Conservation (phyloP, 2,329 filamentous ascomycete genomes). For the Parafenestella ontariensis region DNA sequence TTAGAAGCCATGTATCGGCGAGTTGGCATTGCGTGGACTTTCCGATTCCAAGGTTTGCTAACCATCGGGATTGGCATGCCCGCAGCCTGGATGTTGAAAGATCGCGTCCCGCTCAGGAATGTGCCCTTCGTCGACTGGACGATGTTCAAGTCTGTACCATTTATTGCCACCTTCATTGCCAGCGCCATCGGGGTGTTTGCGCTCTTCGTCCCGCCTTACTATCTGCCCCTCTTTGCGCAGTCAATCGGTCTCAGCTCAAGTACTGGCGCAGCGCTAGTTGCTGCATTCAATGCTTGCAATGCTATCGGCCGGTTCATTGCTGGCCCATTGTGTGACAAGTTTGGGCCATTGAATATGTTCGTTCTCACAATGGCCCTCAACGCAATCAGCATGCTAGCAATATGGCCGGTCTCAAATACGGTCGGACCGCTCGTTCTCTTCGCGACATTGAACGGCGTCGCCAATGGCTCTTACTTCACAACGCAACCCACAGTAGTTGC, state of each 20-base stretch:
- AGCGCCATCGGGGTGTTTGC: conserved; percentile 36
- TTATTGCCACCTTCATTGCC: conserved; percentile 31
- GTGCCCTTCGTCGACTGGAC: conserved; percentile 31
- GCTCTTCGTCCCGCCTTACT: conserved; percentile 41
- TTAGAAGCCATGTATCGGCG: conserved; percentile 31
- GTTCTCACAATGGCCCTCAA: conserved; percentile 36
- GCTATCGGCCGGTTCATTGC: conserved; percentile 37
- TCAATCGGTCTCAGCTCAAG: conserved; percentile 32
- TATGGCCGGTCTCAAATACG: conserved; percentile 38
- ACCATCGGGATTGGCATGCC: conserved; percentile 34
- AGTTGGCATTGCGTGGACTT: conserved; percentile 42
- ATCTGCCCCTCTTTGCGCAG: conserved; percentile 37
- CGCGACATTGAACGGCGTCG: conserved; percentile 37
- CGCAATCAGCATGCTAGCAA: conserved; percentile 37
- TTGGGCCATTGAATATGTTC: conserved; percentile 44
- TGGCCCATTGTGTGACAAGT: conserved; percentile 36
- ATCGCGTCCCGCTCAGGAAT: conserved; percentile 29
- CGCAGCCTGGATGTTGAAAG: conserved; percentile 33
- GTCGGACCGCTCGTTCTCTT: conserved; percentile 36
- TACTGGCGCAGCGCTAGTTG: conserved; percentile 37
- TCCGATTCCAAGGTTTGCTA: conserved; percentile 36
- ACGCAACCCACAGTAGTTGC: conserved; percentile 39
- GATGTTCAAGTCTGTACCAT: conserved; percentile 34
- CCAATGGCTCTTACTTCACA: conserved; percentile 40
- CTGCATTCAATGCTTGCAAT: conserved; percentile 38